Conservation (phyloP, 2,329 filamentous ascomycete species). For the Colletotrichum kahawae region DNA sequence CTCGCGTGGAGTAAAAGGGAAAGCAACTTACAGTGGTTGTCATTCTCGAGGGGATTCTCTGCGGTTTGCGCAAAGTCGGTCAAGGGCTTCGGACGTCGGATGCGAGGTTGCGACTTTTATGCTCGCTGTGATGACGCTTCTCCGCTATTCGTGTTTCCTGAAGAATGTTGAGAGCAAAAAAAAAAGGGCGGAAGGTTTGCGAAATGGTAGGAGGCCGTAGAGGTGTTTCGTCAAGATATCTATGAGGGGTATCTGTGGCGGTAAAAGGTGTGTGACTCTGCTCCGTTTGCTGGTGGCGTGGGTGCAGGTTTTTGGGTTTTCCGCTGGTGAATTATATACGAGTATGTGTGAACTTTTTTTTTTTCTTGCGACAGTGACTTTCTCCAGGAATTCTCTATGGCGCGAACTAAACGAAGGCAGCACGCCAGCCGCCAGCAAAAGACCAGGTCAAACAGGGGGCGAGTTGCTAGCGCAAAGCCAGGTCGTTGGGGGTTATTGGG, state of each 20-base stretch:
- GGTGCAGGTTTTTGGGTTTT: not conserved
- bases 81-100: conserved; percentile 7
- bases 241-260: not conserved
- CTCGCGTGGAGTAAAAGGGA: conserved; percentile 14
- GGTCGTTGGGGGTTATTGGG: not conserved
- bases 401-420: conserved; percentile 16
- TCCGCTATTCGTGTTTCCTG: not conserved
- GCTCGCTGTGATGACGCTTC: not conserved
- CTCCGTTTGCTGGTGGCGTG: not conserved
- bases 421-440: conserved; percentile 16
- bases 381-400: conserved; percentile 22
- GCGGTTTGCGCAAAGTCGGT: conserved; percentile 25
- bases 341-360: conserved; percentile 14
- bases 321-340: conserved; percentile 18
- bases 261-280: not conserved
- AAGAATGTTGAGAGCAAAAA: not conserved
- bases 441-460: not conserved
- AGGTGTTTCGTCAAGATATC: not conserved
- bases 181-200: not conserved
- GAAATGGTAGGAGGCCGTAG: not conserved
- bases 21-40: conserved; percentile 40
- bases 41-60: conserved; percentile 30
- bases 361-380: conserved; percentile 12
- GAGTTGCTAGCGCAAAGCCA: not conserved
- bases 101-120: not conserved